phyloP scores from a whole-genome alignment of 352 stramenopile genomes.

The Pythium phragmiticola region DNA sequence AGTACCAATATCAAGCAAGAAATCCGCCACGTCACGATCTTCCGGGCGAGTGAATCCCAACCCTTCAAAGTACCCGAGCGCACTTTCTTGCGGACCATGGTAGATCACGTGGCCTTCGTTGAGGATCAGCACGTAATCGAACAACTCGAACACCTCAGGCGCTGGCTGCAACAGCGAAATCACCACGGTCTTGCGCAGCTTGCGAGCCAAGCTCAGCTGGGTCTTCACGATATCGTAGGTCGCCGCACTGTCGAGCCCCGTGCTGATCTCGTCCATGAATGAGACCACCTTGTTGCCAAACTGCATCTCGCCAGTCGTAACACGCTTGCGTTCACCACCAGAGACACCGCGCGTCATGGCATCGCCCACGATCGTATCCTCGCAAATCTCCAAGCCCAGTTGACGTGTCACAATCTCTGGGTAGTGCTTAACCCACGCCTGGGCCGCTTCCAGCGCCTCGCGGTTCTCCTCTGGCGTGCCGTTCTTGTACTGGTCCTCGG shows the following conservation, averaged over 20 bases:
- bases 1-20: too few species aligned
- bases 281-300: slow-evolving; percentile 43
- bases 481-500: slow-evolving; percentile 18
- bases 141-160: slow-evolving; percentile 29
- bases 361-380: slow-evolving; percentile 47
- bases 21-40: too few species aligned
- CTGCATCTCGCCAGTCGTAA: slow-evolving; percentile 56
- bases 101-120: slow-evolving; percentile 33
- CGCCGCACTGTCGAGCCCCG: slow-evolving; percentile 55
- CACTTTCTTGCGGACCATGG: slow-evolving; percentile 12
- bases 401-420: slow-evolving; percentile 42
- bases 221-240: slow-evolving; percentile 73
- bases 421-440: slow-evolving; percentile 28
- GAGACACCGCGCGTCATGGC: slow-evolving; percentile 40
- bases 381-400: slow-evolving; percentile 32
- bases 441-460: slow-evolving; percentile 18
- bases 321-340: slow-evolving; percentile 29
- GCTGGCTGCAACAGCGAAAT: slow-evolving; percentile 31
- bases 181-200: slow-evolving; percentile 29
- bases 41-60: too few species aligned
- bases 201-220: slow-evolving; percentile 33
- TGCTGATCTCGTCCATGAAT: slow-evolving; percentile 89
- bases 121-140: slow-evolving; percentile 32
- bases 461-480: slow-evolving; percentile 19
- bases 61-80: too few species aligned